A percentile compares a stretch with the other conserved stretches of the same genome.
Evolutionary conservation across 306 rosid species (phyloP).

Genomic region (Rosa persica): DNA sequence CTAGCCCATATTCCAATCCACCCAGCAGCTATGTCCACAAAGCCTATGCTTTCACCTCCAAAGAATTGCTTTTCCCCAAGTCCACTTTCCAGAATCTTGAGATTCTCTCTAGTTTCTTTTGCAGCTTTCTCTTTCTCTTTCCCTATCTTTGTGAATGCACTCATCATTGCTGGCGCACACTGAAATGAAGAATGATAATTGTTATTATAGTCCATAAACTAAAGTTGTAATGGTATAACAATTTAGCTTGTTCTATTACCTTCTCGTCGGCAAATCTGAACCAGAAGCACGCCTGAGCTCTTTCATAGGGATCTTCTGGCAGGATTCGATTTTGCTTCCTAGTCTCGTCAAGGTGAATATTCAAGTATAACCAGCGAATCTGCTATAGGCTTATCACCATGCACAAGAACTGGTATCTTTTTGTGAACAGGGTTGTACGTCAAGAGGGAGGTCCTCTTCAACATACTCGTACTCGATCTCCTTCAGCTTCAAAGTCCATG

Average conservation of each 20-base stretch:
- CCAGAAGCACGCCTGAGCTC: constrained; percentile 45
- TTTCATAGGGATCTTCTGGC: constrained; percentile 40
- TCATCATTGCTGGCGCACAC: constrained; percentile 37
- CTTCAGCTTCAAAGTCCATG: constrained; percentile 44
- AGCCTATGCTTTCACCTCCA: constrained; percentile 50
- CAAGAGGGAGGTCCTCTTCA: constrained; percentile 46
- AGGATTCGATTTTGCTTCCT: constrained; percentile 46
- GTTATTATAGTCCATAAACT: not conserved
- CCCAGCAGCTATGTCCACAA: constrained; percentile 43
- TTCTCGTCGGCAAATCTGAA: constrained; percentile 40
- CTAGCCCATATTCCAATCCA: constrained; percentile 39
- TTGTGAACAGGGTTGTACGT: constrained; percentile 43
- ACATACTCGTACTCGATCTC: constrained; percentile 34
- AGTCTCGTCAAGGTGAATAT: constrained; percentile 45
- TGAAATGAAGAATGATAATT: constrained; percentile 7
- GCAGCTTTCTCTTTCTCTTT: constrained; percentile 46
- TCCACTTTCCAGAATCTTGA: constrained; percentile 46
- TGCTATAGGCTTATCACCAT: constrained; percentile 33
- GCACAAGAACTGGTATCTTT: constrained; percentile 48
- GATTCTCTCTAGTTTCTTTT: constrained; percentile 41
- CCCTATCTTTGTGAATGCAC: constrained; percentile 31
- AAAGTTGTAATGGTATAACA: not conserved
- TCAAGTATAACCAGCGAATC: constrained; percentile 47
- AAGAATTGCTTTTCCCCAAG: constrained; percentile 36
- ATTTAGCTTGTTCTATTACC: constrained; percentile 18